A percentile compares a stretch with the other conserved stretches of the same genome.
Conservation (phyloP, 164 flowering plant species). For the Magnolia kwangsiensis region DNA sequence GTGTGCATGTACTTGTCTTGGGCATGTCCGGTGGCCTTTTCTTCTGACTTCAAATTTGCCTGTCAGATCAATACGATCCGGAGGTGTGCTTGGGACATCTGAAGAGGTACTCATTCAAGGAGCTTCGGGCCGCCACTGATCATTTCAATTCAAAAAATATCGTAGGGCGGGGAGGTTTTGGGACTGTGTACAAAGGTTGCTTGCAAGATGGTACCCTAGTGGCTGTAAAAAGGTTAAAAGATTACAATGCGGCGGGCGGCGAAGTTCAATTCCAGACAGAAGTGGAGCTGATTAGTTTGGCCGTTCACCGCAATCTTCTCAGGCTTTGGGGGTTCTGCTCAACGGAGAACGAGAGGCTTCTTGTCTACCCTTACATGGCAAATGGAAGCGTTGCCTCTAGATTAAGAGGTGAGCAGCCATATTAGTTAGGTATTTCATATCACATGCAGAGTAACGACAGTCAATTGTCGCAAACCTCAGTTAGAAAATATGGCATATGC, state of each 20-base stretch:
- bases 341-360: constrained; percentile 64
- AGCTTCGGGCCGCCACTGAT: constrained; percentile 70
- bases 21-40: background rate
- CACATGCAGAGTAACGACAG: no score
- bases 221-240: constrained; percentile 79
- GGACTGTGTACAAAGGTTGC: constrained; percentile 76
- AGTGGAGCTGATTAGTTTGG: constrained; percentile 77
- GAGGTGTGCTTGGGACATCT: constrained; percentile 75
- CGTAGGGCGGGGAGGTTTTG: constrained; percentile 78
- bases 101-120: constrained; percentile 70
- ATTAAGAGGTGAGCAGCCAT: constrained; percentile 41
- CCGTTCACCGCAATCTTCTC: constrained; percentile 84
- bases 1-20: background rate
- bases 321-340: constrained; percentile 72
- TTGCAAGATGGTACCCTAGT: constrained; percentile 63
- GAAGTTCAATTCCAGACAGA: constrained; percentile 88
- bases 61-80: constrained; percentile 73
- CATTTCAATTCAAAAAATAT: constrained; percentile 72
- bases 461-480: no score
- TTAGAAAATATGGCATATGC: no score
- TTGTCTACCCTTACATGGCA: constrained; percentile 81
- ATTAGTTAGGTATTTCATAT: background rate
- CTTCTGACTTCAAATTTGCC: constrained; percentile 10
- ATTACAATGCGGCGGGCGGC: constrained; percentile 65
- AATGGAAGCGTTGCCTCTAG: constrained; percentile 84